Percentiles rank a stretch among this genome's conserved stretches.
Evolutionary conservation across 75 land plant species (phyloP).

Genomic region (Pseudotsuga menziesii): DNA sequence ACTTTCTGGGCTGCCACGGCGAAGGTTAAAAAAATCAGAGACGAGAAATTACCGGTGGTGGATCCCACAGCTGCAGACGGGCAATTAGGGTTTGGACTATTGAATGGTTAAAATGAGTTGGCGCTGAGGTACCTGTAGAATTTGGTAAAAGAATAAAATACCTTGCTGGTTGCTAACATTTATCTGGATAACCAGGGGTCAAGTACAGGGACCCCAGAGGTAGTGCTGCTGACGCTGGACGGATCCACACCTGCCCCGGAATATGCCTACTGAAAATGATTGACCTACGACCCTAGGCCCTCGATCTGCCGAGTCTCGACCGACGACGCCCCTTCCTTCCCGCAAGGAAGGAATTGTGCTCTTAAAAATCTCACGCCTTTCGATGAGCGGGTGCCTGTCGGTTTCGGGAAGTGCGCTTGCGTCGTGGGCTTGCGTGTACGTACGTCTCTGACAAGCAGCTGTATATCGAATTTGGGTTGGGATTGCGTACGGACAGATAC

Average conservation of each 20-base stretch:
- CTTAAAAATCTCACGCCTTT: not conserved
- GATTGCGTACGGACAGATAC: too few relatives aligned
- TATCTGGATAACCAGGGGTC: not conserved
- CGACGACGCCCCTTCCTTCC: not conserved
- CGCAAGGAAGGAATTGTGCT: not conserved
- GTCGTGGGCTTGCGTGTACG: not conserved
- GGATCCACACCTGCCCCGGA: not conserved
- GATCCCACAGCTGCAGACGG: too few relatives aligned
- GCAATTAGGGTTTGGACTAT: too few relatives aligned
- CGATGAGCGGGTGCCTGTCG: not conserved
- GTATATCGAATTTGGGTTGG: too few relatives aligned
- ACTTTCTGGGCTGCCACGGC: too few relatives aligned
- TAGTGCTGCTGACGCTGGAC: slow-evolving; percentile 4
- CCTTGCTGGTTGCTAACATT: not conserved
- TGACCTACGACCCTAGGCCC: not conserved
- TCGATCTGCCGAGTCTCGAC: not conserved
- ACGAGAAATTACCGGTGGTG: too few relatives aligned
- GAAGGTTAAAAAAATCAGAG: too few relatives aligned
- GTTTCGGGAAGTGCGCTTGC: not conserved
- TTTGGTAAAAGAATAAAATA: not conserved
- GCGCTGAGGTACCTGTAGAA: not conserved
- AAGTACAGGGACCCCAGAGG: not conserved
- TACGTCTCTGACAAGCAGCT: not conserved
- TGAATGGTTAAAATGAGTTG: not conserved
- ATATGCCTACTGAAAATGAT: not conserved